Percentiles rank a stretch among this genome's conserved stretches.
Conservation (phyloP, 495 filamentous ascomycete genomes). For the Xylaria flabelliformis region DNA sequence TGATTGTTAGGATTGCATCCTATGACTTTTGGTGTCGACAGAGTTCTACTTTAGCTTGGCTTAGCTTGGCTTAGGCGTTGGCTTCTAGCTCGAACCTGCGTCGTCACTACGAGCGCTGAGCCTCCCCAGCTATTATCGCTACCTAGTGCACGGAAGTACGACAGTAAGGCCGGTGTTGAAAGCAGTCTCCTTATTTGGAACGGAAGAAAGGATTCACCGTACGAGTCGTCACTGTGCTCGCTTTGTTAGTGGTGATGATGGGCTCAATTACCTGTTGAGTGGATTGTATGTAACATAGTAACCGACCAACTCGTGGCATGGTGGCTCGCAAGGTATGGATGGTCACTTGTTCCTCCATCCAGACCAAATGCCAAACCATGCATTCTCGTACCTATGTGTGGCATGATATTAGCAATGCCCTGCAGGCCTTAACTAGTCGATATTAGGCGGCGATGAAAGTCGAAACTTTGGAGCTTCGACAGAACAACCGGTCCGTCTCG, state of each 20-base stretch:
- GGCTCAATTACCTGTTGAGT: constrained; percentile 7
- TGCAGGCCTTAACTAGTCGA: constrained; percentile 19
- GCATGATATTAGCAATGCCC: constrained; percentile 16
- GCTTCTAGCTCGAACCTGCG: not conserved
- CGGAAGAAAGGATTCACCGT: constrained; percentile 15
- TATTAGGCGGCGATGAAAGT: constrained; percentile 1
- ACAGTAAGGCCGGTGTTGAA: constrained; percentile 16
- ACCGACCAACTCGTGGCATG: not conserved
- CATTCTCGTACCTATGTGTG: constrained; percentile 20
- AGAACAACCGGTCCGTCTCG: constrained; percentile 12
- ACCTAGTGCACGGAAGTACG: not conserved
- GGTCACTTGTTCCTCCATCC: constrained; percentile 13
- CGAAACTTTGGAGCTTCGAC: not conserved
- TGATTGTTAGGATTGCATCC: constrained; percentile 13
- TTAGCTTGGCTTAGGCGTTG: constrained; percentile 13
- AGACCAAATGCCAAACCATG: constrained; percentile 5
- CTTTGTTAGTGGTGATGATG: constrained; percentile 13
- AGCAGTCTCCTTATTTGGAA: constrained; percentile 18
- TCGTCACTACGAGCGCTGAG: constrained; percentile 12
- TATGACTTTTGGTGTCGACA: not conserved
- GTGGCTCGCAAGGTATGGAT: constrained; percentile 12
- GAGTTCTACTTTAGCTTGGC: constrained; percentile 3
- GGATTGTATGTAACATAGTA: constrained; percentile 6
- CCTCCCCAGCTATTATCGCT: not conserved
- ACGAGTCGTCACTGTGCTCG: constrained; percentile 18